phyloP scores from a whole-genome alignment of 306 rosid genomes.

The Malus sylvestris region DNA sequence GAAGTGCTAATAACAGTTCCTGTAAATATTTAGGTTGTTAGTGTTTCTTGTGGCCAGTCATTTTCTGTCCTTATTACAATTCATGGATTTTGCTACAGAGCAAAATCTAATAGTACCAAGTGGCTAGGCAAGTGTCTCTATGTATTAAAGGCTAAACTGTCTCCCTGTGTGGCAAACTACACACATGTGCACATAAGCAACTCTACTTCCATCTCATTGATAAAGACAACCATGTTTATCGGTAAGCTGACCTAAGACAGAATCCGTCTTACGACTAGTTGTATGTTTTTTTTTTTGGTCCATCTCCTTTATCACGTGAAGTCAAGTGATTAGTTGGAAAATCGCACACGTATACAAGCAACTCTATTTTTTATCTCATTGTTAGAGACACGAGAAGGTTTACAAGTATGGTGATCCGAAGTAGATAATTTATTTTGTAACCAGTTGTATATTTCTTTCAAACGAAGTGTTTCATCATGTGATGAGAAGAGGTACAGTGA shows the following conservation, averaged over 20 bases:
- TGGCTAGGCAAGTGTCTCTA: conserved; percentile 32
- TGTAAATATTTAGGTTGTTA: conserved; percentile 16
- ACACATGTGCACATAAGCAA: conserved; percentile 23
- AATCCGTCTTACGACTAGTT: no score
- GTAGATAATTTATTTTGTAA: no score
- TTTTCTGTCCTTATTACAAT: conserved; percentile 27
- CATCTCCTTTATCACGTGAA: no score
- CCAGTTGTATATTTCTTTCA: no score
- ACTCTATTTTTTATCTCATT: background rate
- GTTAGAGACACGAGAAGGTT: background rate
- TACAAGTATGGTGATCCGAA: background rate
- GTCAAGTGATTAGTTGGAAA: no score
- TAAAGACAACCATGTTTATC: conserved; percentile 45
- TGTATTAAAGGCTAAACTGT: conserved; percentile 29
- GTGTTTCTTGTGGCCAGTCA: conserved; percentile 26
- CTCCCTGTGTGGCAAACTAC: conserved; percentile 1
- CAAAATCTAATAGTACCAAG: conserved; percentile 28
- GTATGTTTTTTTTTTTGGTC: no score
- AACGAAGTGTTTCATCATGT: no score
- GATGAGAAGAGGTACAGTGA: no score
- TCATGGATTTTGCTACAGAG: conserved; percentile 25
- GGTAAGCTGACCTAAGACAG: background rate
- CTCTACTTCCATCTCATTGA: conserved; percentile 45
- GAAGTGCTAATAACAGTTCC: no score
- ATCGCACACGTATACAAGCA: background rate